A percentile compares a stretch with the other conserved stretches of the same genome.
Evolutionary conservation across 306 rosid genomes (phyloP).

Genomic region (Cucumis melo): DNA sequence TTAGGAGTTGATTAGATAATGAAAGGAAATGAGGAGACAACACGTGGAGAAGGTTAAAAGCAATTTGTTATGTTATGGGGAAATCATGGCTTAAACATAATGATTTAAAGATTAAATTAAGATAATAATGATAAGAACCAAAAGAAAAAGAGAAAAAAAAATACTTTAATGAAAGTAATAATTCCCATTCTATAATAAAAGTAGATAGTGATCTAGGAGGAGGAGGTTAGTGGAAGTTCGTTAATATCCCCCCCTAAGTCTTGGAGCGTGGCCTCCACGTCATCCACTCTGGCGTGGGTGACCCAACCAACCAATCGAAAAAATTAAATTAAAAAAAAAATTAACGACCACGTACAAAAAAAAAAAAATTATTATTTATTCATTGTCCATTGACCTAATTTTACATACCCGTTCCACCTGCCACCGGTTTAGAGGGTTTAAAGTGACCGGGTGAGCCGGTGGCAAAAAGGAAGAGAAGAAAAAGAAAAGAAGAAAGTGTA

Average conservation of each 20-base stretch:
- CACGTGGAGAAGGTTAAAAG: background rate
- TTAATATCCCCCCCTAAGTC: conserved; percentile 13
- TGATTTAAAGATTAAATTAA: background rate
- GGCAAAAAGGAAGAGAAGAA: background rate
- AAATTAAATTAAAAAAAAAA: background rate
- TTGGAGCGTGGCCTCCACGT: conserved; percentile 40
- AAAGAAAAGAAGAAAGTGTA: background rate
- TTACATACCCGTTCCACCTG: background rate
- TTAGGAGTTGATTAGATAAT: background rate
- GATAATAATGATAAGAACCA: background rate
- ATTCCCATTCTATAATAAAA: background rate
- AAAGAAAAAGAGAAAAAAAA: too few species aligned
- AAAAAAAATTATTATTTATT: background rate
- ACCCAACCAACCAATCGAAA: background rate
- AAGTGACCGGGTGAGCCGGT: conserved; percentile 2
- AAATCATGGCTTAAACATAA: background rate
- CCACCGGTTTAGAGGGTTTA: background rate
- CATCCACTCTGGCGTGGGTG: conserved; percentile 15
- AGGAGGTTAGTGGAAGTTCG: conserved; percentile 4
- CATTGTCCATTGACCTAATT: background rate
- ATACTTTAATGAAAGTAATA: background rate
- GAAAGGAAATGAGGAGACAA: background rate
- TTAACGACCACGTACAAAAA: background rate
- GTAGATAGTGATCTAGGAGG: background rate
- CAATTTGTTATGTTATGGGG: background rate